Evolutionary conservation across 257 asterid species (phyloP), one percentile per base, ranked within the genome.

Genomic region (Scutellaria baicalensis): DNA sequence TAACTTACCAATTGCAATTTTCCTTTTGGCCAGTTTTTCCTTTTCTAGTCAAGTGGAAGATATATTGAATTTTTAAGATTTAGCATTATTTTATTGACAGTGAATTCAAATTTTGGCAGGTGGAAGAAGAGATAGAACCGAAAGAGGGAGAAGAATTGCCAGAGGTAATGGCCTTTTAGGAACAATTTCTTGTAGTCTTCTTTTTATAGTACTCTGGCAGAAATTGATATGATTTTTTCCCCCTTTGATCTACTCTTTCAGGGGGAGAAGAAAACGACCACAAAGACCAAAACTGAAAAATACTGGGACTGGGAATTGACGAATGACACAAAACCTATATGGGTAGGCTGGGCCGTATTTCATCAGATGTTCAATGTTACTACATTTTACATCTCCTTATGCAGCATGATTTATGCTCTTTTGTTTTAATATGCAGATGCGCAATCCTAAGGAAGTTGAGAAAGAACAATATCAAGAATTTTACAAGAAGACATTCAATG

Each of bases 261-360:
- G 98, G 96, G 79, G 58, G 99, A 84, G 72, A 91, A 75, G 79
- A 86, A 80, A 64, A 88, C 52, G 83, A 86, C 84, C 4, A 91
- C 86, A 69, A 91, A 87, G 85, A 89, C 98, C 64, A 81, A 88
- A 77, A 91, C 97, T 38, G 98, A 94, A 79, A 94, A 94, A 62
- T 94, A 94, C 74, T 94, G 92, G 93, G 99, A 94, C 72, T 94
- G 99, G 99, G 98, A 91, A 77, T 76, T 94, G 73, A 78, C 89
- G 27, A 94, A 94, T 71, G 99, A 94, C 70, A 94, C 99, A 64
- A 94, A 94, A 75, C 99, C 99, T 6, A 89, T 94, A 71, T 94
- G 99, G 99, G 99, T 91, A 79, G 74, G 97, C 39, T 9, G 9
- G 36, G 39, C 57, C 61, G n/a, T 27, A 44, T 62, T 39, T 43